Base-by-base conservation (phyloP, 2,329 filamentous ascomycete genomes). In the Diaporthe aspalathi region DNA sequence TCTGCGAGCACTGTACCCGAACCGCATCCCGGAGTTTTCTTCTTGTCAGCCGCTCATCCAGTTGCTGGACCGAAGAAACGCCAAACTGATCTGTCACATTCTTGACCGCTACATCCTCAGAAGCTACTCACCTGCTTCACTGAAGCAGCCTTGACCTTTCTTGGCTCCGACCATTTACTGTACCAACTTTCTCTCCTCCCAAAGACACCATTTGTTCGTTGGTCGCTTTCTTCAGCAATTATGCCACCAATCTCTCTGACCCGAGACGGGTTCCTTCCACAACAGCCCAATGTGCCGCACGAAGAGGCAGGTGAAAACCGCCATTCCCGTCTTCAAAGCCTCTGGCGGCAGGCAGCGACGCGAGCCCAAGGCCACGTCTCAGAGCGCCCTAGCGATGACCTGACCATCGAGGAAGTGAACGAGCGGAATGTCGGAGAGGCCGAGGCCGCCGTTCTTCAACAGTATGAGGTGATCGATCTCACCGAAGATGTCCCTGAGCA, bases 391-490 rank as follows among this genome's bases (percentile, higher is more conserved):
- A 7, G 24, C 4, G 56, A 47, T 24, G 17, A 27, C 14, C 14
- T 11, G 12, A 17, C 24, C 5, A 16, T 12, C 4, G 17, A 47
- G 2, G 12, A 12, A 3, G 12, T 24, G 16, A 12, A 24, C 17
- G 45, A 65, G 45, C 60, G 16, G 29, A 2, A 27, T 20, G 7
- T 38, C 29, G 43, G 38, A 12, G 54, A 57, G 12, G 54, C 54
- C 24, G 54, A 60, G 35, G 54, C 54, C 27, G 54, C 54, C 7
- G 22, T 60, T 43, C 35, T 60, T 5, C 22, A 27, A 5, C 35
- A 20, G 20, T 38, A 24, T 16, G 45, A 65, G 12, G 5, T 65
- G 3, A 38, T 69, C 27, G 67, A 69, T 20, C 32, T 69, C 27
- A 69, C 67, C 7, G 40, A 69, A 16, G 52, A 63, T 9, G 29